phyloP scores from a whole-genome alignment of 2,329 filamentous ascomycete species.

The Aspergillus felis region DNA sequence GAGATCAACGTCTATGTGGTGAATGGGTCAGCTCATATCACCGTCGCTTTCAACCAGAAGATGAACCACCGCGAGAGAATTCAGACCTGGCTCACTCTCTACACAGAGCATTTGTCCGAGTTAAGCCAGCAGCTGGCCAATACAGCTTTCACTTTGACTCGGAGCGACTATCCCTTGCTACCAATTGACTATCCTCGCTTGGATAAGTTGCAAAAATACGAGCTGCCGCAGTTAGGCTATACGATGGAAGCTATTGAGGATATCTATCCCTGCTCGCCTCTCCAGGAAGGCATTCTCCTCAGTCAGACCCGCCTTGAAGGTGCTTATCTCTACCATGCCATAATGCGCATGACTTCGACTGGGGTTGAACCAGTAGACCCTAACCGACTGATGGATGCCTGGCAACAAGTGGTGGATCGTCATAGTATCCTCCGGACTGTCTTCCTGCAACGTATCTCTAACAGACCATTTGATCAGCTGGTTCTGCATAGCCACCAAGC shows the following conservation, averaged over 20 bases:
- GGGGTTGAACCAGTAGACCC: neutral
- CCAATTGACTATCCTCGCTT: neutral
- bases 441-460: neutral
- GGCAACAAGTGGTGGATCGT: neutral
- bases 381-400: neutral
- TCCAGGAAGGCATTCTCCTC: conserved; percentile 31
- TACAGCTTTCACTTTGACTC: neutral
- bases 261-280: conserved; percentile 31
- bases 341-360: neutral
- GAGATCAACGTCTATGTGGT: neutral
- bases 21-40: neutral
- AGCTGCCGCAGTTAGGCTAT: conserved; percentile 15
- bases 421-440: neutral
- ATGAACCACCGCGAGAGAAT: neutral
- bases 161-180: neutral
- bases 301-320: neutral
- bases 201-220: neutral
- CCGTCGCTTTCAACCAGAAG: neutral
- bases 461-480: neutral
- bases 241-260: conserved; percentile 19
- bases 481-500: neutral
- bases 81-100: neutral
- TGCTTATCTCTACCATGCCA: neutral
- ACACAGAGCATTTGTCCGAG: neutral
- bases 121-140: neutral